phyloP scores from a whole-genome alignment of 2,329 filamentous ascomycete species.

The Ascochyta pisi region DNA sequence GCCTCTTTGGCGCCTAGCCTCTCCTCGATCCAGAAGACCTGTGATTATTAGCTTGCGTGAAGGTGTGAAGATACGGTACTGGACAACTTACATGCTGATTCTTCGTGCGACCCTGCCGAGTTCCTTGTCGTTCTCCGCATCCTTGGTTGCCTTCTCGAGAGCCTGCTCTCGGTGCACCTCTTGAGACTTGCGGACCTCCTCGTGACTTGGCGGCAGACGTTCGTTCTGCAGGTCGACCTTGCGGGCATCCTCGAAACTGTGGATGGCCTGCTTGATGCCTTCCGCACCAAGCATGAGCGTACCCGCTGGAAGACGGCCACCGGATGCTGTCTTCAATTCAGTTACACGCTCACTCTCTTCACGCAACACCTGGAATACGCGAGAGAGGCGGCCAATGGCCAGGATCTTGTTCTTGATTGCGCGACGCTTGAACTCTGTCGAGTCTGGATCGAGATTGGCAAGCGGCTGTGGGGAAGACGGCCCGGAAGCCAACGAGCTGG shows the following conservation, averaged over 20 bases:
- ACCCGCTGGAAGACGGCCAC: constrained; percentile 88
- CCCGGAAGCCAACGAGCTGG: constrained; percentile 72
- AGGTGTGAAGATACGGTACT: background rate
- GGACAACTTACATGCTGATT: constrained; percentile 89
- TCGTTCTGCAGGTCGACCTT: constrained; percentile 99
- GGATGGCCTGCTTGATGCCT: constrained; percentile 98
- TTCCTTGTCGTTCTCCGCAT: constrained; percentile 91
- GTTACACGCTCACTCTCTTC: constrained; percentile 97
- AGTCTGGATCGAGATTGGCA: constrained; percentile 73
- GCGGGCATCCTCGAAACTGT: constrained; percentile 92
- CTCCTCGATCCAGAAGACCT: constrained; percentile 53
- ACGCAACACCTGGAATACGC: constrained; percentile 96
- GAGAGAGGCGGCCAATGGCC: constrained; percentile 92
- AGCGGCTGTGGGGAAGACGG: constrained; percentile 75
- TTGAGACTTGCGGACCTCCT: constrained; percentile 85
- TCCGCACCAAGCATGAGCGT: constrained; percentile 98
- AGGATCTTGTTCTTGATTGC: constrained; percentile 99
- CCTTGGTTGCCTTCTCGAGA: constrained; percentile 81
- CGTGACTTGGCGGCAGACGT: constrained; percentile 86
- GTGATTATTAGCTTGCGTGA: constrained; percentile 17
- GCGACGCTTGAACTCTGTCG: constrained; percentile 89
- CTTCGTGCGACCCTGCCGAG: constrained; percentile 86
- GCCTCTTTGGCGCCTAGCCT: constrained; percentile 35
- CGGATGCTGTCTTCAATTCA: constrained; percentile 95
- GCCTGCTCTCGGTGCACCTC: constrained; percentile 83